Conservation (phyloP, 345 rosid genomes). For the Aquilaria yunnanensis region DNA sequence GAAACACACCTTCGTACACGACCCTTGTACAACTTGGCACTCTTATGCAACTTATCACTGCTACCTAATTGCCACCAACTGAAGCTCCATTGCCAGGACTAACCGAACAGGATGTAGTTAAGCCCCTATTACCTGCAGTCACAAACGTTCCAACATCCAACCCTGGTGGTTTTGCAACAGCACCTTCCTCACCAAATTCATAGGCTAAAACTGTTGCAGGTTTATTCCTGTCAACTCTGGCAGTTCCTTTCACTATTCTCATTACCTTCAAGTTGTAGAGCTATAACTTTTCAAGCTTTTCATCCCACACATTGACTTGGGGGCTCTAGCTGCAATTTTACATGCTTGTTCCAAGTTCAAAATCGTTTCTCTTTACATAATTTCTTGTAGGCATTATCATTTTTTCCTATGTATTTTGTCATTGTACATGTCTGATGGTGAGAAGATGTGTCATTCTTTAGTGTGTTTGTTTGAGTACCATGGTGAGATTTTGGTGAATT, state of each 20-base stretch:
- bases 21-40: slow-evolving; percentile 39
- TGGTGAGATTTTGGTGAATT: too few species aligned
- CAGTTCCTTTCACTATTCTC: slow-evolving; percentile 28
- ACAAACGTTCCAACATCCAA: slow-evolving; percentile 17
- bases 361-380: too few species aligned
- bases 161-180: slow-evolving; percentile 17
- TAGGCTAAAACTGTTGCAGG: slow-evolving; percentile 33
- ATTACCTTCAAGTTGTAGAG: slow-evolving; percentile 24
- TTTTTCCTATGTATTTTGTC: slow-evolving; percentile 18
- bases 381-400: slow-evolving; percentile 24
- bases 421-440: background rate
- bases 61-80: slow-evolving; percentile 41
- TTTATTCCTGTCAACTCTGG: slow-evolving; percentile 32
- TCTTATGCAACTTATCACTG: slow-evolving; percentile 23
- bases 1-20: slow-evolving; percentile 41
- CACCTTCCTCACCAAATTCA: slow-evolving; percentile 34
- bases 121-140: slow-evolving; percentile 23
- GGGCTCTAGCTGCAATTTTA: too few species aligned
- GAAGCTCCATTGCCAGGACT: slow-evolving; percentile 62
- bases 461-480: background rate
- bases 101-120: slow-evolving; percentile 41
- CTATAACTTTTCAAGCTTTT: too few species aligned
- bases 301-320: too few species aligned
- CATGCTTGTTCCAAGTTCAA: too few species aligned
- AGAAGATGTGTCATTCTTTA: background rate